A percentile compares a stretch with the other conserved stretches of the same genome.
These are phyloP conservation scores for Byssochlamys sp. DNA, from an alignment of 2,329 filamentous ascomycete species.

Conservation along the genomic window DNA sequence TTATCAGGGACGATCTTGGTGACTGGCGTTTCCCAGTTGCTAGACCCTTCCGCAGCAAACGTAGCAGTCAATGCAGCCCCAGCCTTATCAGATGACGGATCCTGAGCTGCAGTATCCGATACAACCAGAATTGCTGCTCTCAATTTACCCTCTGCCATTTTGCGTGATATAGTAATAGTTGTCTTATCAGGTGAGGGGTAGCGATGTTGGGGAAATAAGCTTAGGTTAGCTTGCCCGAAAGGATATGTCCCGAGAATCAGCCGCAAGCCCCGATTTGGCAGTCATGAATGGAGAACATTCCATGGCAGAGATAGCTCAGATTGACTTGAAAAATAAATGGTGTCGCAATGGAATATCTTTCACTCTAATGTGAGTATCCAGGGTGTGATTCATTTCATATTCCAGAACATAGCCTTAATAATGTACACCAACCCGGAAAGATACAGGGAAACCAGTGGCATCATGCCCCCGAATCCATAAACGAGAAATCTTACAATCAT, in stretches of 20 bases:
- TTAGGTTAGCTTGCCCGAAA: not conserved
- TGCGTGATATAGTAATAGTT: slow-evolving; percentile 2
- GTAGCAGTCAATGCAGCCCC: slow-evolving; percentile 57
- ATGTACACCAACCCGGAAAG: slow-evolving; percentile 12
- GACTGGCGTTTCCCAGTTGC: slow-evolving; percentile 61
- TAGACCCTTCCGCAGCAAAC: slow-evolving; percentile 56
- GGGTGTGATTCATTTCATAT: not conserved
- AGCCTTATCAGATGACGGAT: slow-evolving; percentile 70
- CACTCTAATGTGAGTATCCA: not conserved
- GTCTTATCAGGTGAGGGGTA: slow-evolving; percentile 2
- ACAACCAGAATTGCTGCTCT: slow-evolving; percentile 73
- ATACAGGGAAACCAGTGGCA: slow-evolving; percentile 14
- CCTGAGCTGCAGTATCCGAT: slow-evolving; percentile 76
- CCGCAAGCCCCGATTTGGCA: not conserved
- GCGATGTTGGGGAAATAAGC: not conserved
- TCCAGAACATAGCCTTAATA: slow-evolving; percentile 10
- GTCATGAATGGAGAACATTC: not conserved
- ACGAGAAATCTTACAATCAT: slow-evolving; percentile 16
- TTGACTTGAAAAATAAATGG: not conserved
- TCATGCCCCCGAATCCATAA: slow-evolving; percentile 17
- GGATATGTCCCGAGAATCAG: not conserved
- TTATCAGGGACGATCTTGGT: slow-evolving; percentile 73
- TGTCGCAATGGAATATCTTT: not conserved
- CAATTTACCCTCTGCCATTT: slow-evolving; percentile 37
- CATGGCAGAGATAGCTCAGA: not conserved